Evolutionary conservation across 192 early-diverging fungal genomes (phyloP), one percentile per base, ranked within the genome.

Genomic region (Coemansia javaensis): DNA sequence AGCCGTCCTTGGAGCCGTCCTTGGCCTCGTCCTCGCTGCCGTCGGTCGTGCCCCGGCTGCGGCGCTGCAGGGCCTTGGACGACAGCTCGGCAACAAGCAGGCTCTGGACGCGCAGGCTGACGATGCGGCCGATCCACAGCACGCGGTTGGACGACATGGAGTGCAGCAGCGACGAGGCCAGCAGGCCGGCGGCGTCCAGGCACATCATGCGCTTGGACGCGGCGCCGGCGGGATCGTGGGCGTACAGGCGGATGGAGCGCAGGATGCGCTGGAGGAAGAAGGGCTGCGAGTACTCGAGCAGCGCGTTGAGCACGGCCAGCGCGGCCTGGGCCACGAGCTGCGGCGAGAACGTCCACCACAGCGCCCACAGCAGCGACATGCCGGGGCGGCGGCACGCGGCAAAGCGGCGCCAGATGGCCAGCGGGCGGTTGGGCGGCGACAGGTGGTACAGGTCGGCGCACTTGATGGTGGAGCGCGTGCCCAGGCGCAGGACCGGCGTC

Each of bases 51-150:
- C 78, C 78, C 40, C 53, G 66, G 56, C 82, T 75, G 45, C 79
- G 77, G 2, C 85, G 74, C 21, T 66, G 58, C 9, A 90, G 44
- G 0, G 85, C 79, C 63, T 85, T 85, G 18, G 65, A 63, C 35
- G 85, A 83, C 6, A 90, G 71, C 53, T 90, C 87, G 1, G 78
- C 84, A 3, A 83, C 69, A 27, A 85, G 53, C 37, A 85, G 73
- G 6, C 78, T 60, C 28, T 82, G 77, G 44, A 82, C 53, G 13
- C 80, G 79, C 55, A 90, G 58, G 46, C 78, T 74, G 18, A 87
- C 56, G 12, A 77, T 71, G 28, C 85, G 83, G 34, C 88, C 86
- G 47, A 82, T 81, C 58, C 81, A 85, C 22, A 88, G 70, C 7
- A 79, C 79, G 39, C 80, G 77, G 55, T 86, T 84, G 16, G 74